Evolutionary conservation across 495 filamentous ascomycete species (phyloP).

Genomic region (Friedmanniomyces simplex): DNA sequence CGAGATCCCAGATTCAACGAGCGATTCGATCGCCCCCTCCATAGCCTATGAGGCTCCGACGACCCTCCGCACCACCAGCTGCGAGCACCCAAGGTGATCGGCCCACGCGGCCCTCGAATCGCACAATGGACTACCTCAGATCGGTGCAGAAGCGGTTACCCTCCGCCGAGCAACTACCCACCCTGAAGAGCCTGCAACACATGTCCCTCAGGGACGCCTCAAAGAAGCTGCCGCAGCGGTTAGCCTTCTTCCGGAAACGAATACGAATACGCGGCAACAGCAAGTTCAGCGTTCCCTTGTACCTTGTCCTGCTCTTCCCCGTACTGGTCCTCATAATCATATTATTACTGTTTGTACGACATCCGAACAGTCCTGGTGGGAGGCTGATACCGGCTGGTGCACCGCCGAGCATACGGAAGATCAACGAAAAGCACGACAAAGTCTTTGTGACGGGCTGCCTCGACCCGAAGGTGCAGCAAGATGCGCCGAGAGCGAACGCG

Average conservation of each 20-base stretch:
- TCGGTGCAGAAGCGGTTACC: constrained; percentile 51
- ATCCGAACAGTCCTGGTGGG: constrained; percentile 70
- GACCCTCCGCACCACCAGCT: background rate
- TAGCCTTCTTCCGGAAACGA: constrained; percentile 80
- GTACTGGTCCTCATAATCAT: constrained; percentile 86
- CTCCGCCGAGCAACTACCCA: constrained; percentile 46
- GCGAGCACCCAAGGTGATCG: too few species aligned
- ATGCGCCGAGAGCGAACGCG: constrained; percentile 74
- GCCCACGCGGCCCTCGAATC: background rate
- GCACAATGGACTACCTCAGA: constrained; percentile 26
- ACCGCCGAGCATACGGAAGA: constrained; percentile 92
- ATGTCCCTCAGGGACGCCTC: constrained; percentile 32
- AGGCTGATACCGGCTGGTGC: constrained; percentile 83
- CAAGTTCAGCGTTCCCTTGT: constrained; percentile 84
- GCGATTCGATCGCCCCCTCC: background rate
- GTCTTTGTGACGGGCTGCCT: constrained; percentile 88
- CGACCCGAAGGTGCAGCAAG: constrained; percentile 46
- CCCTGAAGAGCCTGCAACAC: constrained; percentile 46
- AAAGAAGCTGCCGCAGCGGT: constrained; percentile 42
- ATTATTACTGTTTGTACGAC: constrained; percentile 77
- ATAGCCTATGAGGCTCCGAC: background rate
- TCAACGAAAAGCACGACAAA: constrained; percentile 93
- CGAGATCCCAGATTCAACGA: background rate
- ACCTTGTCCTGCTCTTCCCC: constrained; percentile 87
- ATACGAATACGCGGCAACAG: constrained; percentile 92